Evolutionary conservation across 768 basidiomycete species (phyloP).

Genomic region (Rickenella mellea): DNA sequence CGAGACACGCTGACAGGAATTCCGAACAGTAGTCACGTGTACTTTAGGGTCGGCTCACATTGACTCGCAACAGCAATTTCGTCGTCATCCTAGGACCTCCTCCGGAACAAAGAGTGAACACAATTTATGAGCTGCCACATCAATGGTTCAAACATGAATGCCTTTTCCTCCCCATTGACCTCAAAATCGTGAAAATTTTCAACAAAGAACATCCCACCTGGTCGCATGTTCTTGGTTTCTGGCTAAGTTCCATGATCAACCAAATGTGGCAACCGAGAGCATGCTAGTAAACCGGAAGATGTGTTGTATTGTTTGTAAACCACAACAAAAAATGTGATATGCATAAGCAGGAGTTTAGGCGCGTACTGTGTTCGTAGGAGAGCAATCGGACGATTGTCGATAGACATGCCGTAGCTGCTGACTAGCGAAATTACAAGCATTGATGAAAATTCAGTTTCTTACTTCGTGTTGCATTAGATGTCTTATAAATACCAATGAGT

Average conservation of each 20-base stretch:
- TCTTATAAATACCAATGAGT: conserved; percentile 99
- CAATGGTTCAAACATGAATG: conserved; percentile 40
- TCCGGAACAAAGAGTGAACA: conserved; percentile 35
- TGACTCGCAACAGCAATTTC: no score
- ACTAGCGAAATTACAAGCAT: conserved; percentile 1
- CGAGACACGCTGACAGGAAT: no score
- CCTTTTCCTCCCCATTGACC: conserved; percentile 30
- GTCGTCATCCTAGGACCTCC: no score
- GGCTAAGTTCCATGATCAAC: no score
- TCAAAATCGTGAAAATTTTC: background rate
- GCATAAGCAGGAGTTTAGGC: conserved; percentile 9
- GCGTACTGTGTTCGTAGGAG: no score
- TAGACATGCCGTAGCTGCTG: conserved; percentile 65
- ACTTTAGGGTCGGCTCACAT: no score
- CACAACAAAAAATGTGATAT: conserved; percentile 1
- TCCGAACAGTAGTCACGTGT: no score
- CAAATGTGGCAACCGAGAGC: no score
- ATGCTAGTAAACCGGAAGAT: no score
- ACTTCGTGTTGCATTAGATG: conserved; percentile 82
- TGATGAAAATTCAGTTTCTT: conserved; percentile 15
- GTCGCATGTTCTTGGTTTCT: no score
- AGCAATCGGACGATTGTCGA: conserved; percentile 60
- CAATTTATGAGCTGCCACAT: conserved; percentile 43
- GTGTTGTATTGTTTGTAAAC: no score
- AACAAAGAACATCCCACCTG: no score